phyloP scores from a whole-genome alignment of 1,284 basidiomycete genomes.

The Apiotrichum akiyoshidainum region DNA sequence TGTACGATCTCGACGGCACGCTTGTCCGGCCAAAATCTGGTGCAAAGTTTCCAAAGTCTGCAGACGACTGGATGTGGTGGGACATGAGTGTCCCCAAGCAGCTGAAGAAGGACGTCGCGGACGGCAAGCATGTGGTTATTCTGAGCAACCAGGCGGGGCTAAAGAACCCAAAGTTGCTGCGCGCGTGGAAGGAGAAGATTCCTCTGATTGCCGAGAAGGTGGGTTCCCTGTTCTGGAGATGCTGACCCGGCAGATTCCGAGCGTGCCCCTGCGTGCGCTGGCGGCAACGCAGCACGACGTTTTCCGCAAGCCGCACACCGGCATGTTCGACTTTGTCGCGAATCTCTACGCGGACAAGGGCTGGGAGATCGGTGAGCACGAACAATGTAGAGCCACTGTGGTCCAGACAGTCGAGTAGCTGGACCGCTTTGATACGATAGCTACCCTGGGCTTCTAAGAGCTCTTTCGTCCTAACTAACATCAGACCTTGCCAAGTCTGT shows the following conservation, averaged over 20 bases:
- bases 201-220: slow-evolving; percentile 66
- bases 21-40: slow-evolving; percentile 65
- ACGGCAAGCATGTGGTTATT: slow-evolving; percentile 73
- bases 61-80: slow-evolving; percentile 75
- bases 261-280: slow-evolving; percentile 71
- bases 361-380: slow-evolving; percentile 61
- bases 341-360: slow-evolving; percentile 60
- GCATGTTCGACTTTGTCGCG: slow-evolving; percentile 76
- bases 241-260: slow-evolving; percentile 10
- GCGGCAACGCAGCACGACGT: slow-evolving; percentile 64
- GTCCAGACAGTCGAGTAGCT: slow-evolving; percentile 26
- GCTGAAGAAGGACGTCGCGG: slow-evolving; percentile 59
- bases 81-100: slow-evolving; percentile 61
- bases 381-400: too few species aligned
- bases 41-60: slow-evolving; percentile 53
- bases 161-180: slow-evolving; percentile 48
- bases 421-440: too few species aligned
- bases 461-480: too few species aligned
- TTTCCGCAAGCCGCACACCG: slow-evolving; percentile 83
- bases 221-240: slow-evolving; percentile 28
- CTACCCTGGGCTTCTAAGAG: too few species aligned
- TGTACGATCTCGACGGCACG: slow-evolving; percentile 85
- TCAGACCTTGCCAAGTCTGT: slow-evolving; percentile 66
- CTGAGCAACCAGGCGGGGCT: slow-evolving; percentile 67
- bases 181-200: slow-evolving; percentile 73